A percentile compares a stretch with the other conserved stretches of the same genome.
These are phyloP conservation scores for Ilyonectria mors-panacis DNA, from an alignment of 2,329 filamentous ascomycete species.

Conservation along the genomic window DNA sequence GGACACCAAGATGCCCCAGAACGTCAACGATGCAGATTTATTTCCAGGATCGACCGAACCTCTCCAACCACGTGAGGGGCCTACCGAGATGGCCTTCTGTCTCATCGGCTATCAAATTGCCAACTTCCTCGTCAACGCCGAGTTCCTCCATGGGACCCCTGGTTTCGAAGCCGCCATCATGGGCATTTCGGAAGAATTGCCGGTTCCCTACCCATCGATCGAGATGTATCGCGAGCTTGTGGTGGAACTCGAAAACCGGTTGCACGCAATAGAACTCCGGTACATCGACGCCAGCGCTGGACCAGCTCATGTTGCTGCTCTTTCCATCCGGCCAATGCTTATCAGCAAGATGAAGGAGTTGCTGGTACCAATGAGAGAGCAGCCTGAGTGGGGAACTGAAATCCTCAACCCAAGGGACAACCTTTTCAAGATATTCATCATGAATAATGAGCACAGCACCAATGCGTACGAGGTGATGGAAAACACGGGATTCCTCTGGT, in stretches of 20 bases:
- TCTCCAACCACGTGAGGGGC: conserved; percentile 66
- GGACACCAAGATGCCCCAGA: conserved; percentile 70
- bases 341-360: conserved; percentile 65
- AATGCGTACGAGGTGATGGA: conserved; percentile 60
- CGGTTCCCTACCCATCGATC: conserved; percentile 48
- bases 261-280: conserved; percentile 63
- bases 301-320: conserved; percentile 66
- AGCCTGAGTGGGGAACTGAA: conserved; percentile 66
- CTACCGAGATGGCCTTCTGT: conserved; percentile 74
- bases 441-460: conserved; percentile 63
- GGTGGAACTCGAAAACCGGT: conserved; percentile 58
- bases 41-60: conserved; percentile 67
- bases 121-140: conserved; percentile 63
- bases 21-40: conserved; percentile 72
- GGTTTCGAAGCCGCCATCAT: conserved; percentile 66
- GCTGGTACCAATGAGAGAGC: conserved; percentile 62
- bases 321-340: conserved; percentile 63
- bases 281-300: conserved; percentile 68
- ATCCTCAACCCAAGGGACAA: conserved; percentile 66
- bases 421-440: conserved; percentile 68
- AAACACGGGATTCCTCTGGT: conserved; percentile 69
- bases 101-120: conserved; percentile 66
- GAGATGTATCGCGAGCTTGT: conserved; percentile 61
- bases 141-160: conserved; percentile 58
- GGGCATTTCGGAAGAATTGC: conserved; percentile 52